A percentile compares a stretch with the other conserved stretches of the same genome.
Conservation (phyloP, 2,329 filamentous ascomycete species). For the Colletotrichum melonis region DNA sequence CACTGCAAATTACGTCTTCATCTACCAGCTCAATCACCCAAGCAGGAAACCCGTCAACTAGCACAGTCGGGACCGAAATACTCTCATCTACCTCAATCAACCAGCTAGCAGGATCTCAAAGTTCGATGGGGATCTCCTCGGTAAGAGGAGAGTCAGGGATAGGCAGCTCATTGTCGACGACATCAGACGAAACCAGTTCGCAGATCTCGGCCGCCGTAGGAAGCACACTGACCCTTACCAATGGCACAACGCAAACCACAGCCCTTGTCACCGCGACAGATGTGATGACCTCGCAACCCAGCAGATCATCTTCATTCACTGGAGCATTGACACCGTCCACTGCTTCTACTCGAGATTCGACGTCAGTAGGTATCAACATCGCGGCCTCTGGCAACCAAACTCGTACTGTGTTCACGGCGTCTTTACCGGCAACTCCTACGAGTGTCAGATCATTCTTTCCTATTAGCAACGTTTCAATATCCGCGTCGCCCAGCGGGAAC, state of each 20-base stretch:
- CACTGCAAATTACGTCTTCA: neutral
- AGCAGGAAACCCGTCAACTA: neutral
- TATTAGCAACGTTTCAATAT: constrained; percentile 1
- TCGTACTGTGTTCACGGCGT: neutral
- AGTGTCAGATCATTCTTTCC: neutral
- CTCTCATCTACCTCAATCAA: neutral
- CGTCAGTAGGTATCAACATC: neutral
- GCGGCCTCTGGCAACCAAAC: neutral
- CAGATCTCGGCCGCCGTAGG: neutral
- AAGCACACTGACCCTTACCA: neutral
- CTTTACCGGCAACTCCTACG: neutral
- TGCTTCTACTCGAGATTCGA: neutral
- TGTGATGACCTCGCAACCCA: neutral
- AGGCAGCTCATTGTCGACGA: neutral
- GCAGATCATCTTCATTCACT: neutral
- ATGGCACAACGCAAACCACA: neutral
- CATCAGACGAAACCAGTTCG: constrained; percentile 25
- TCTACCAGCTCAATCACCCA: neutral
- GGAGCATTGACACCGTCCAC: neutral
- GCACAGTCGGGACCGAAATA: neutral
- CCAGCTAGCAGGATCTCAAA: neutral
- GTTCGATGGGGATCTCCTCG: constrained; percentile 4
- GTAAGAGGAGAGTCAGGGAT: neutral
- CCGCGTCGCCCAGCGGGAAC: neutral
- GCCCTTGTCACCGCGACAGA: constrained; percentile 6